Evolutionary conservation across 1,284 basidiomycete genomes (phyloP).

Genomic region (Sporisorium sorghi): DNA sequence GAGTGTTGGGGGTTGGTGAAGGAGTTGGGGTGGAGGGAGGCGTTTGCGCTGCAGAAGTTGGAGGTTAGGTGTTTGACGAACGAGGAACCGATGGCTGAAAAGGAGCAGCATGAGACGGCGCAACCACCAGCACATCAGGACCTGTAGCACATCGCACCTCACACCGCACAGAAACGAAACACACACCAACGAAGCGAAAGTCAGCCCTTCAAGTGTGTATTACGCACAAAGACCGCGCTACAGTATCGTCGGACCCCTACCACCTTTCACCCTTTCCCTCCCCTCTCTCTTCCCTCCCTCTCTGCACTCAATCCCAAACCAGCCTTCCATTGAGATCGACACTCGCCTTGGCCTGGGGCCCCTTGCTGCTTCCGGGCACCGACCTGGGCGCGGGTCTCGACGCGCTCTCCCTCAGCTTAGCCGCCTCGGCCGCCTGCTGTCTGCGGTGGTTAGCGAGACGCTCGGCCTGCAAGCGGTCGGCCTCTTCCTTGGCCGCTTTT

Average conservation of each 20-base stretch:
- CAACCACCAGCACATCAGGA: not conserved
- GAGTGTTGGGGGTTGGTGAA: constrained; percentile 14
- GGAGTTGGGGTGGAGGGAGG: constrained; percentile 1
- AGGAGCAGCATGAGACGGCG: no score
- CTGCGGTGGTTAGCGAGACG: constrained; percentile 53
- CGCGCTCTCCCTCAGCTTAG: constrained; percentile 26
- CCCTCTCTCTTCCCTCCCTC: not conserved
- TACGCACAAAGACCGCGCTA: not conserved
- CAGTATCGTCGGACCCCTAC: no score
- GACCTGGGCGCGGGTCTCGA: constrained; percentile 24
- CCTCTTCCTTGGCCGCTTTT: constrained; percentile 57
- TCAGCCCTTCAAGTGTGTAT: no score
- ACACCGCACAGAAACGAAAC: not conserved
- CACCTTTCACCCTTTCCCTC: not conserved
- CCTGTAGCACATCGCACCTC: not conserved
- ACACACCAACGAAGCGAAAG: not conserved
- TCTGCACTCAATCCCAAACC: constrained; percentile 48
- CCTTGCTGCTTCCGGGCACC: constrained; percentile 14
- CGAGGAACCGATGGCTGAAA: no score
- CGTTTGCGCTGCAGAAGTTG: constrained; percentile 28
- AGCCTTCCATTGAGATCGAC: constrained; percentile 49
- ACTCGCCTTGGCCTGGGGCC: constrained; percentile 33
- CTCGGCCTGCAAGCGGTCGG: constrained; percentile 52
- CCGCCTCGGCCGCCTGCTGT: constrained; percentile 41
- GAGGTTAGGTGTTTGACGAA: constrained; percentile 3